A percentile compares a stretch with the other conserved stretches of the same genome.
These are phyloP conservation scores for Beta lomatogona DNA, from an alignment of 179 eudicot genomes.

Conservation along the genomic window DNA sequence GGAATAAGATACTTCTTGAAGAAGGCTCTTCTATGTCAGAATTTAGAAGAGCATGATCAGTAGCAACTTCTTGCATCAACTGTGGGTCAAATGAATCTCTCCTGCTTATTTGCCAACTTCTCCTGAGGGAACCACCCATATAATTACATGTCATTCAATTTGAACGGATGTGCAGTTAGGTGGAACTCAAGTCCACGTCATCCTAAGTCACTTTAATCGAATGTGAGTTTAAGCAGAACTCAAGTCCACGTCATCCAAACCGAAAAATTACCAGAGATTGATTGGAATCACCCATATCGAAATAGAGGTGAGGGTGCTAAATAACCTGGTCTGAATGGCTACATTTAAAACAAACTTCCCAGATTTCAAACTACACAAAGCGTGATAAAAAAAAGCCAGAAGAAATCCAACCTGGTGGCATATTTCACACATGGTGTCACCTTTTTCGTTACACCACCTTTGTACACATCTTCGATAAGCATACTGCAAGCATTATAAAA, in stretches of 20 bases:
- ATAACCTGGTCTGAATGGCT: conserved; percentile 85
- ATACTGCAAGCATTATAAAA: conserved; percentile 57
- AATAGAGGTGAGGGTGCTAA: conserved; percentile 88
- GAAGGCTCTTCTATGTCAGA: conserved; percentile 58
- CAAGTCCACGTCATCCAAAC: no score
- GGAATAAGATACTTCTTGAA: conserved; percentile 63
- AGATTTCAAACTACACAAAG: not conserved
- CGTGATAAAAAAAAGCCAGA: not conserved
- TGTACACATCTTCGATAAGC: conserved; percentile 98
- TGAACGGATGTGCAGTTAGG: not conserved
- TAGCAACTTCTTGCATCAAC: conserved; percentile 49
- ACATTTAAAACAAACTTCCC: conserved; percentile 26
- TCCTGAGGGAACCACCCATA: conserved; percentile 46
- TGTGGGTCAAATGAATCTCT: conserved; percentile 58
- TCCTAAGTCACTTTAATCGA: no score
- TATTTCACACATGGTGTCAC: conserved; percentile 86
- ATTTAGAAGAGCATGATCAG: conserved; percentile 46
- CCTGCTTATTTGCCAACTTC: conserved; percentile 69
- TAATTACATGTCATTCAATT: not conserved
- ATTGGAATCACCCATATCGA: conserved; percentile 58
- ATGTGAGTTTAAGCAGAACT: no score
- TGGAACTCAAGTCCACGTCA: not conserved
- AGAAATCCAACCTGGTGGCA: conserved; percentile 76
- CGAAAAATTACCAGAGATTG: conserved; percentile 61
- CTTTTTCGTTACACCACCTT: conserved; percentile 97